A percentile compares a stretch with the other conserved stretches of the same genome.
Evolutionary conservation across 2,329 filamentous ascomycete genomes (phyloP).

Genomic region (Curvularia hawaiiensis): DNA sequence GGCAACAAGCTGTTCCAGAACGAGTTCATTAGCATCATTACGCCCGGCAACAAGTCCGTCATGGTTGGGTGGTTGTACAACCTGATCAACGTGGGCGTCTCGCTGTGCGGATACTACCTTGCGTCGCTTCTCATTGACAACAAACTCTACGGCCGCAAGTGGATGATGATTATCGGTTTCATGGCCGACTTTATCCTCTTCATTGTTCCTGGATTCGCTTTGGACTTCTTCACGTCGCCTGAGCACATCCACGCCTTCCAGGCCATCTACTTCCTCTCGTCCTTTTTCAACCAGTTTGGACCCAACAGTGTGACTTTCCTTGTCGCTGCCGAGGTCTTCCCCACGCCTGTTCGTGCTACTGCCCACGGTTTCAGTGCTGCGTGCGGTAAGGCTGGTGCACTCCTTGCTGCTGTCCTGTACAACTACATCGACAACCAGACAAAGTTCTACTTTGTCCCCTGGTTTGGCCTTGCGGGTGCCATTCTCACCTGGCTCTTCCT

Average conservation of each 20-base stretch:
- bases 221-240: slow-evolving; percentile 76
- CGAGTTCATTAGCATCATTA: slow-evolving; percentile 85
- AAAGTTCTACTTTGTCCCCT: slow-evolving; percentile 92
- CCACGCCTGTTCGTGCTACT: slow-evolving; percentile 88
- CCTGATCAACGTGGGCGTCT: slow-evolving; percentile 86
- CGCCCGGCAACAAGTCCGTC: slow-evolving; percentile 69
- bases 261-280: slow-evolving; percentile 97
- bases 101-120: slow-evolving; percentile 85
- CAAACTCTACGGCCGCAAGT: slow-evolving; percentile 94
- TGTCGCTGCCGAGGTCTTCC: slow-evolving; percentile 94
- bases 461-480: slow-evolving; percentile 91
- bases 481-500: slow-evolving; percentile 83
- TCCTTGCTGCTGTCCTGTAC: slow-evolving; percentile 86
- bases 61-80: slow-evolving; percentile 93
- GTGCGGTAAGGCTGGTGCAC: slow-evolving; percentile 84
- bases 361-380: slow-evolving; percentile 96
- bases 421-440: slow-evolving; percentile 87
- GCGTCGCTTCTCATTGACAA: slow-evolving; percentile 91
- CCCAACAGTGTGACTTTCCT: slow-evolving; percentile 97
- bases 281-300: slow-evolving; percentile 99
- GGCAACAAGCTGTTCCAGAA: slow-evolving; percentile 97
- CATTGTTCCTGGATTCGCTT: slow-evolving; percentile 87
- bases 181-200: slow-evolving; percentile 93
- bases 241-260: slow-evolving; percentile 86
- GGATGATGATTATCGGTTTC: slow-evolving; percentile 96